Base-by-base conservation (phyloP, 768 basidiomycete genomes). In the Leccinum obscurum region DNA sequence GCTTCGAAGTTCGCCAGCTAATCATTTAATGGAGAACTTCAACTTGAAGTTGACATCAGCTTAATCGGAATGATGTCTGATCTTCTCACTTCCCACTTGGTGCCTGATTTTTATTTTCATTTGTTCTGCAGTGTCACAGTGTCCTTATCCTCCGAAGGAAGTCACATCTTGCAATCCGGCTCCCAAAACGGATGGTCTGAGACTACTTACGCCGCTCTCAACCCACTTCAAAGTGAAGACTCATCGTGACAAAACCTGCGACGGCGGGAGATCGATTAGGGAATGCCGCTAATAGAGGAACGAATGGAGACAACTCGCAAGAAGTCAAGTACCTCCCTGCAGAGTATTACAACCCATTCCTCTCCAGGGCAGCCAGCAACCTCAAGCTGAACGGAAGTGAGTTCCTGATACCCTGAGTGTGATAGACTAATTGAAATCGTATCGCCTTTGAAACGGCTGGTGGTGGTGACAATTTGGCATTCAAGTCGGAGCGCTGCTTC, bases 301-400 rank as follows among this genome's bases (percentile, higher is more conserved):
- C 30, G n/a, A 61, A 57, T 13, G 54, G 46, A 44, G 63, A 32
- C 17, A 24, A 8, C 30, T 50, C 52, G 17, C 15, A 17, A 35
- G 49, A 49, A 26, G 37, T 37, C 50, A 49, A 48, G 51, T 54
- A 32, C 35, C 76, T 87, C 13, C 82, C 87, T 14, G 70, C 78
- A 24, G 77, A 76, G 17, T 85, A 77, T 70, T 88, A 89, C 70
- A 53, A 66, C 0, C 61, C 69, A 2, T 89, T 87, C 67, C 73
- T 90, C 24, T 88, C 89, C 3, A 71, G 77, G 48, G 62, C 65
- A 20, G 84, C 87, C 17, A 86, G 83, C 65, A 76, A 78, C 64
- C 78, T 85, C 48, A 82, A 78, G 66, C 83, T 83, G 9, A 20
- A 86, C 48, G 13, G 30, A 32, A 32, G 30, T 32, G 30, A 32